Conservation (phyloP, 129 eudicot species). For the Solidago caesia region DNA sequence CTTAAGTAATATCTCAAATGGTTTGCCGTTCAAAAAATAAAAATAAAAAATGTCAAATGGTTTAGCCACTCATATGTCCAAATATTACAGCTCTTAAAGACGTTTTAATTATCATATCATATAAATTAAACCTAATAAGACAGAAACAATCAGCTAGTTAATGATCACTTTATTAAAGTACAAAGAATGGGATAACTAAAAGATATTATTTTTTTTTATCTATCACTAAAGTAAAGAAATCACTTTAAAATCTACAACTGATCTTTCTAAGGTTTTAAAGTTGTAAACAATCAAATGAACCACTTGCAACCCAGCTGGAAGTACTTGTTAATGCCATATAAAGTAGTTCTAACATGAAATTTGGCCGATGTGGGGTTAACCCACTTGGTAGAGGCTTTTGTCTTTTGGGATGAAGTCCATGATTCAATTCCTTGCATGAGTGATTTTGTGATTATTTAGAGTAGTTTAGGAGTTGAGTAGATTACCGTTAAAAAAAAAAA, state of each 20-base stretch:
- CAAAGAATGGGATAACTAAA: constrained; percentile 21
- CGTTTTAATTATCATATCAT: not conserved
- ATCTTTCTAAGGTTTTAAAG: constrained; percentile 8
- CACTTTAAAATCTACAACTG: not conserved
- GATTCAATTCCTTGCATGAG: no score
- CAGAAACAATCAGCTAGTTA: not conserved
- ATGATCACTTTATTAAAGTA: constrained; percentile 14
- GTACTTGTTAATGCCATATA: not conserved
- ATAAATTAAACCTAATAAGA: constrained; percentile 13
- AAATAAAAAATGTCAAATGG: no score
- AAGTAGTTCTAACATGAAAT: not conserved
- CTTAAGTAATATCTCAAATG: no score
- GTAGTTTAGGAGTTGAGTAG: no score
- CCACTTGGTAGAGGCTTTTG: not conserved
- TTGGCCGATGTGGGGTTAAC: no score
- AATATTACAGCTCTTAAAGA: no score
- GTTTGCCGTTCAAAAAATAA: no score
- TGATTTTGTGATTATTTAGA: no score
- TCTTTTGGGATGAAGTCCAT: no score
- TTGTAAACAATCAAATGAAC: not conserved
- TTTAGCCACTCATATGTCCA: no score
- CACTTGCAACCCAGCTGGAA: constrained; percentile 10
- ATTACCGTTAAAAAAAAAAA: no score
- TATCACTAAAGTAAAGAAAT: constrained; percentile 4
- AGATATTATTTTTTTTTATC: constrained; percentile 14